phyloP scores from a whole-genome alignment of 192 early-diverging fungal genomes.

The Coemansia sp. region DNA sequence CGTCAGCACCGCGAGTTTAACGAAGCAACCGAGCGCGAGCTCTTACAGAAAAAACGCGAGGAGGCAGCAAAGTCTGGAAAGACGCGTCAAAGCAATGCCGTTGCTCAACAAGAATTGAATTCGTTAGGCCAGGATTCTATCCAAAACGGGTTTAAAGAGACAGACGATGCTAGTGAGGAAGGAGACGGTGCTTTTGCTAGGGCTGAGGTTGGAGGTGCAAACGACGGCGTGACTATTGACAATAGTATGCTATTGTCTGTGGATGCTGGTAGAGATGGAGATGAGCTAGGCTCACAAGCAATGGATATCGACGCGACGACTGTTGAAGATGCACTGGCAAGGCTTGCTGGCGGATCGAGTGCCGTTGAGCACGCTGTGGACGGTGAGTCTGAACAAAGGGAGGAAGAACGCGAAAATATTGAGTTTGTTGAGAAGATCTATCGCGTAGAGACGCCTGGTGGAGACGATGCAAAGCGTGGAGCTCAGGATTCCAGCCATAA shows the following conservation, averaged over 20 bases:
- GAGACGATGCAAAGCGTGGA: background rate
- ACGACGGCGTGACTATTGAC: conserved; percentile 5
- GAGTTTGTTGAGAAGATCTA: background rate
- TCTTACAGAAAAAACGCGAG: conserved; percentile 45
- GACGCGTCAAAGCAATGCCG: conserved; percentile 19
- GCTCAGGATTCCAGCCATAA: background rate
- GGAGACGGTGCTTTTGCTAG: background rate
- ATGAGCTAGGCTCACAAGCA: conserved; percentile 24
- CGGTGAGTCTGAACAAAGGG: background rate
- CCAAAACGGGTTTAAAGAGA: background rate
- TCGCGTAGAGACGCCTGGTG: background rate
- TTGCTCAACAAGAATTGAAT: conserved; percentile 3
- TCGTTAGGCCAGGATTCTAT: background rate
- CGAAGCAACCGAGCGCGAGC: conserved; percentile 55
- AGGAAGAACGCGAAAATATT: no score
- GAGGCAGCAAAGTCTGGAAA: conserved; percentile 37
- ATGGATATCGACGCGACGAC: conserved; percentile 46
- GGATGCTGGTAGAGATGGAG: conserved; percentile 1
- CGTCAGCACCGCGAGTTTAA: conserved; percentile 57
- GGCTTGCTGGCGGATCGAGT: conserved; percentile 22
- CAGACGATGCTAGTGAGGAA: background rate
- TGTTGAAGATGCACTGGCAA: conserved; percentile 48
- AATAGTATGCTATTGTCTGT: conserved; percentile 27
- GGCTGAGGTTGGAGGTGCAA: background rate
- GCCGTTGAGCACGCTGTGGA: background rate